A percentile compares a stretch with the other conserved stretches of the same genome.
Evolutionary conservation across 768 basidiomycete genomes (phyloP).

Genomic region (Amanita phalloides): DNA sequence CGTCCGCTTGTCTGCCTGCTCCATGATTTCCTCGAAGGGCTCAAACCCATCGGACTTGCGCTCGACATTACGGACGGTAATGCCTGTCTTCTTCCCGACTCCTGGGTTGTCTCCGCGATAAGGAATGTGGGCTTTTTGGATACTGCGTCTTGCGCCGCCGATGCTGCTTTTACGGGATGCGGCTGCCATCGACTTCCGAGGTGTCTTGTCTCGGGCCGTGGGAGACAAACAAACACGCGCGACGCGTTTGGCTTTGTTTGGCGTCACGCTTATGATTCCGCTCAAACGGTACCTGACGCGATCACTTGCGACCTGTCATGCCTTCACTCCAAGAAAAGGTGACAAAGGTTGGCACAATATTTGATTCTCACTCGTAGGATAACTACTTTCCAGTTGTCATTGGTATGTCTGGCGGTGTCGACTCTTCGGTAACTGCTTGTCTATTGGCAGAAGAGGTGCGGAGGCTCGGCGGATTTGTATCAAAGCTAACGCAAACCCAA

Average conservation of each 20-base stretch:
- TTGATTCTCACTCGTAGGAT: not conserved
- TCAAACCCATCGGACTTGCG: conserved; percentile 77
- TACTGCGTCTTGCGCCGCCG: conserved; percentile 38
- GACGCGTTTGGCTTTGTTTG: conserved; percentile 6
- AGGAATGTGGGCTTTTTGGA: conserved; percentile 60
- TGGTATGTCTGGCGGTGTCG: conserved; percentile 94
- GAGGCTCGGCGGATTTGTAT: not conserved
- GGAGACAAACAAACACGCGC: conserved; percentile 5
- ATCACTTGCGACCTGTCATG: not conserved
- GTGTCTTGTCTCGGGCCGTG: conserved; percentile 2
- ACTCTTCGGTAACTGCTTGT: conserved; percentile 83
- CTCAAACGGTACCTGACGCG: not conserved
- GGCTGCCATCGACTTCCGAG: conserved; percentile 24
- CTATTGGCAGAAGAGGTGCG: conserved; percentile 59
- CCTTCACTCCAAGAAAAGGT: conserved; percentile 5
- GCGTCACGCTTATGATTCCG: not conserved
- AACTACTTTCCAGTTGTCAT: conserved; percentile 51
- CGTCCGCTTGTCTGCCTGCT: conserved; percentile 56
- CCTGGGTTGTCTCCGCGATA: conserved; percentile 70
- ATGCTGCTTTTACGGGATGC: conserved; percentile 37
- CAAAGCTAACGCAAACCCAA: not conserved
- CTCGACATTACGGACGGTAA: conserved; percentile 56
- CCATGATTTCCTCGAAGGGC: conserved; percentile 65
- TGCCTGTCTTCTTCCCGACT: conserved; percentile 74
- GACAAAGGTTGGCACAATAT: conserved; percentile 6